Evolutionary conservation across 2,329 filamentous ascomycete species (phyloP).

Genomic region (Raffaelea arxii): DNA sequence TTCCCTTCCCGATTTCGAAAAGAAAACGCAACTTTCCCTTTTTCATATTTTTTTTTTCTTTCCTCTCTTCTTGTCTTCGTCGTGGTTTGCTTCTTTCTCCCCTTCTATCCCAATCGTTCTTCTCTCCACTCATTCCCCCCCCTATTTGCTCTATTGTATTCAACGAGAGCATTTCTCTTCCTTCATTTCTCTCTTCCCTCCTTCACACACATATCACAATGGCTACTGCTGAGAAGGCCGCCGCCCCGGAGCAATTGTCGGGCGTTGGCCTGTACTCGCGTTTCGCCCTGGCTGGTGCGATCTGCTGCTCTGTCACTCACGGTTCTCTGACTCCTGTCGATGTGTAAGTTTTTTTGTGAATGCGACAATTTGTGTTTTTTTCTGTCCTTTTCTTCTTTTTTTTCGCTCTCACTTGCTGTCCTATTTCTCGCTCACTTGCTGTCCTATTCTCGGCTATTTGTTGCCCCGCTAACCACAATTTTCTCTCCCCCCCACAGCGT

Average conservation of each 20-base stretch:
- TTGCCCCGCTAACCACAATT: background rate
- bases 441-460: background rate
- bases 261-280: conserved; percentile 74
- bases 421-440: background rate
- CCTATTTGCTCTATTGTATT: no score
- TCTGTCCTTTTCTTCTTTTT: background rate
- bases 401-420: background rate
- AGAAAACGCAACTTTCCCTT: background rate
- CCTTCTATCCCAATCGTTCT: conserved; percentile 5
- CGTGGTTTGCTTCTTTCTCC: conserved; percentile 13
- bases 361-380: background rate
- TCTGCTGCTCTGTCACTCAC: conserved; percentile 98
- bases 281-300: conserved; percentile 92
- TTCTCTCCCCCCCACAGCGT: conserved; percentile 42
- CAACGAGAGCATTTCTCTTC: no score
- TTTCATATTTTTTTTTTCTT: conserved; percentile 7
- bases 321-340: conserved; percentile 94
- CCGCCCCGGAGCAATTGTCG: conserved; percentile 28
- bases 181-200: conserved; percentile 11
- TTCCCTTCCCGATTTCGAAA: conserved; percentile 1
- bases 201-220: conserved; percentile 25
- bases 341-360: conserved; percentile 66
- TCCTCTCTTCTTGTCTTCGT: conserved; percentile 15
- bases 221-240: conserved; percentile 35
- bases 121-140: no score